Conservation (phyloP, 345 rosid species). For the Balakata baccata region DNA sequence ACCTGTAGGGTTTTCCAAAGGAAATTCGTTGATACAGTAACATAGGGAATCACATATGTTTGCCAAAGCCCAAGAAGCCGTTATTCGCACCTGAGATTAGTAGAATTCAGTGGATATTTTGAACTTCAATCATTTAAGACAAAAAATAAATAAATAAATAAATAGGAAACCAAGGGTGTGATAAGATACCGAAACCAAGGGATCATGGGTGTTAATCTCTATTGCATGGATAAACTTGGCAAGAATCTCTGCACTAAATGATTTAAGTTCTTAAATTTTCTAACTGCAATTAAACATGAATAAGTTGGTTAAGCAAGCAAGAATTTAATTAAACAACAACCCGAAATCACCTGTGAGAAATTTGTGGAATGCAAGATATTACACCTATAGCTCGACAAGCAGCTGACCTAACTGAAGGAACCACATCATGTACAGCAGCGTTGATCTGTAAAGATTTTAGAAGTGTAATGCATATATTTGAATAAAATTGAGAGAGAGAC, state of each 20-base stretch:
- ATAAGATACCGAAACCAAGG: conserved; percentile 61
- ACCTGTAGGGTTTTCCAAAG: conserved; percentile 41
- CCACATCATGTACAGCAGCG: conserved; percentile 63
- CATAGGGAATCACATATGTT: conserved; percentile 78
- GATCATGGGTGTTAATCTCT: conserved; percentile 64
- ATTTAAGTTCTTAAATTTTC: conserved; percentile 36
- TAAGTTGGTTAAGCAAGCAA: conserved; percentile 11
- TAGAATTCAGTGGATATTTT: conserved; percentile 18
- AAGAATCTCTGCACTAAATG: conserved; percentile 71
- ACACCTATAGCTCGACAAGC: conserved; percentile 98
- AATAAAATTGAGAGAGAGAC: conserved; percentile 5
- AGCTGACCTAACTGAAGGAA: conserved; percentile 85
- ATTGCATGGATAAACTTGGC: conserved; percentile 68
- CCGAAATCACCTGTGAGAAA: conserved; percentile 55
- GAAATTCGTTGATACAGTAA: conserved; percentile 45
- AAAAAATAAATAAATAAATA: conserved; percentile 16
- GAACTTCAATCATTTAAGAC: conserved; percentile 10
- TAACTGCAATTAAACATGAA: conserved; percentile 14
- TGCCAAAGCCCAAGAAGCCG: conserved; percentile 96
- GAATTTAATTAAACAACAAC: conserved; percentile 10
- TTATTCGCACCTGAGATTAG: conserved; percentile 67
- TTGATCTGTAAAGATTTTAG: conserved; percentile 40
- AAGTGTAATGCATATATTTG: conserved; percentile 22
- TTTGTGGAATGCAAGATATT: conserved; percentile 70
- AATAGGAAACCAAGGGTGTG: conserved; percentile 13